These are phyloP conservation scores for Dioszegia crocea DNA, from an alignment of 768 basidiomycete genomes.

Conservation along the genomic window DNA sequence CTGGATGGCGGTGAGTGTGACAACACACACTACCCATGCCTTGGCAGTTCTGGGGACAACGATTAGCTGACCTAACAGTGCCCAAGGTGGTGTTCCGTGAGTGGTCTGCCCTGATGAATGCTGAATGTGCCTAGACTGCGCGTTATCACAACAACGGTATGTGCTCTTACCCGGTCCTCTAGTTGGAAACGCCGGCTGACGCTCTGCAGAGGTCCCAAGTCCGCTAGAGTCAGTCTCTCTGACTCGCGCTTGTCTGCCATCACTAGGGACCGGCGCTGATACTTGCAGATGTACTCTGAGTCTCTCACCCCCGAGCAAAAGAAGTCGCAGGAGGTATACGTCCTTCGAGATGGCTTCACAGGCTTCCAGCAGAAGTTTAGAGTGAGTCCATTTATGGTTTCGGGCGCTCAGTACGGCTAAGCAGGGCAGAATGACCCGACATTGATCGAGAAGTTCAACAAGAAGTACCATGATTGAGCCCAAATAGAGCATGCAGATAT, in stretches of 20 bases:
- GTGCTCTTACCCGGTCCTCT: not conserved
- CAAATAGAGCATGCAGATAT: too few relatives aligned
- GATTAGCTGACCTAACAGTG: slow-evolving; percentile 21
- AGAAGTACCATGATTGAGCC: slow-evolving; percentile 41
- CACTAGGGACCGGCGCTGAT: too few relatives aligned
- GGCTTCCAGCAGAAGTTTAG: slow-evolving; percentile 43
- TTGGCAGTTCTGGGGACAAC: too few relatives aligned
- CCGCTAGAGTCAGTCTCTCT: slow-evolving; percentile 38
- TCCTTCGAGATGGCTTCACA: slow-evolving; percentile 47
- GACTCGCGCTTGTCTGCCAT: too few relatives aligned
- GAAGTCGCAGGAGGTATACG: slow-evolving; percentile 37
- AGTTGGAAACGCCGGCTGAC: not conserved
- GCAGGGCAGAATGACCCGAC: slow-evolving; percentile 41
- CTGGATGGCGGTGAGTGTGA: slow-evolving; percentile 39
- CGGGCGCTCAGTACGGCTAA: too few relatives aligned
- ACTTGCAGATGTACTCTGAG: slow-evolving; percentile 45
- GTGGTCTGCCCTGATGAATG: not conserved
- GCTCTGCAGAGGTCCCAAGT: slow-evolving; percentile 43
- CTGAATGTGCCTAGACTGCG: slow-evolving; percentile 37
- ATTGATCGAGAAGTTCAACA: slow-evolving; percentile 49
- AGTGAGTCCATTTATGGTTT: slow-evolving; percentile 35
- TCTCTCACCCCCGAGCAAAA: slow-evolving; percentile 19
- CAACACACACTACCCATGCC: too few relatives aligned
- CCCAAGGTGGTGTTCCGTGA: slow-evolving; percentile 46
- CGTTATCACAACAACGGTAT: slow-evolving; percentile 43